phyloP scores from a whole-genome alignment of 2,329 filamentous ascomycete species.

The Hypoxylon sp. region DNA sequence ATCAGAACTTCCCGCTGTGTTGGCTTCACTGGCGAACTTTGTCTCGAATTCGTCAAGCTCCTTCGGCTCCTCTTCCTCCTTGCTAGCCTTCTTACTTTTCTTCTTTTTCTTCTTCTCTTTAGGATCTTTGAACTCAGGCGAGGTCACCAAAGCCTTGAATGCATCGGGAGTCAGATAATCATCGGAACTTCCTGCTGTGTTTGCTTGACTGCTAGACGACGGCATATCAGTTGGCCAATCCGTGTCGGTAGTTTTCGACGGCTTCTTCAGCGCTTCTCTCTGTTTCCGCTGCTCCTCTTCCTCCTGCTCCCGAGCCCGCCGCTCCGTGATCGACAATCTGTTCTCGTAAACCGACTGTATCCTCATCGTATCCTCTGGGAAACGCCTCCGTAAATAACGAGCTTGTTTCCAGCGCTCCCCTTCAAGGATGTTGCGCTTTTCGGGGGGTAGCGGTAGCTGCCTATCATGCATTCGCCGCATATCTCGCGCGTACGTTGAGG shows the following conservation, averaged over 20 bases:
- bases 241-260: not conserved
- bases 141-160: conserved; percentile 25
- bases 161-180: conserved; percentile 10
- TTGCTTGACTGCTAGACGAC: not conserved
- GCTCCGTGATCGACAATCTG: conserved; percentile 14
- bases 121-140: not conserved
- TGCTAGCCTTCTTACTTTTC: conserved; percentile 1
- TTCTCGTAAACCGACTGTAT: conserved; percentile 22
- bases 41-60: conserved; percentile 40
- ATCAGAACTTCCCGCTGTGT: not conserved
- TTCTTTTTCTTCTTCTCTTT: conserved; percentile 11
- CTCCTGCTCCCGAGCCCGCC: not conserved
- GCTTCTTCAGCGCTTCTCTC: not conserved
- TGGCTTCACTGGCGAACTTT: conserved; percentile 22
- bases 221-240: conserved; percentile 8
- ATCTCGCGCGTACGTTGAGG: conserved; percentile 33
- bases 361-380: conserved; percentile 27
- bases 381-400: conserved; percentile 20
- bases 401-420: conserved; percentile 8
- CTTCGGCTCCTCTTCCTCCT: conserved; percentile 8
- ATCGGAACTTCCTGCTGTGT: not conserved
- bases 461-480: conserved; percentile 35
- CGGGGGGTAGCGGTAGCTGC: not conserved
- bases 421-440: conserved; percentile 13
- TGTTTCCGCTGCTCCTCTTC: not conserved